Evolutionary conservation across 129 eudicot species (phyloP).

Genomic region (Chrysanthemum lavandulifolium): DNA sequence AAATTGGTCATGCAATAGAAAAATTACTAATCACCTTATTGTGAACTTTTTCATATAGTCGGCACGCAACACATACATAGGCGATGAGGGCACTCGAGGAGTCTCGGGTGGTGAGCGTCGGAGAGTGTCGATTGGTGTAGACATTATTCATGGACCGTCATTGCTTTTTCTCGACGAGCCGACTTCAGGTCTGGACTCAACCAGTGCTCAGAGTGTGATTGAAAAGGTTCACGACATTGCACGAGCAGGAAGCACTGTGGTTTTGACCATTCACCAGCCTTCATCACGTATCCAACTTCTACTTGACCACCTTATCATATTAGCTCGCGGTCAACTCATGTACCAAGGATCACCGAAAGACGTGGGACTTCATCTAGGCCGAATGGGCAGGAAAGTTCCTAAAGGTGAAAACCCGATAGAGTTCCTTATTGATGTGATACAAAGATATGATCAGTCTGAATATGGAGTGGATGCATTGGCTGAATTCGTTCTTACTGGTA

Average conservation of each 20-base stretch:
- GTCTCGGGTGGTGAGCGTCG: conserved; percentile 91
- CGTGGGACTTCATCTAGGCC: conserved; percentile 52
- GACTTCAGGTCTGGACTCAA: conserved; percentile 86
- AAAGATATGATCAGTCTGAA: conserved; percentile 73
- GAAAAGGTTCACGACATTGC: conserved; percentile 79
- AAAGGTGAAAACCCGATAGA: conserved; percentile 71
- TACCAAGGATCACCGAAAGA: conserved; percentile 88
- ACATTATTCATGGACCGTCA: conserved; percentile 86
- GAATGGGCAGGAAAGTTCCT: conserved; percentile 61
- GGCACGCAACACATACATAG: conserved; percentile 68
- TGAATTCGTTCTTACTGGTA: conserved; percentile 71
- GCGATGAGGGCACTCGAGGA: conserved; percentile 80
- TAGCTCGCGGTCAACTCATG: conserved; percentile 86
- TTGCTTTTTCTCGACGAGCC: conserved; percentile 89
- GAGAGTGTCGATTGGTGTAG: conserved; percentile 82
- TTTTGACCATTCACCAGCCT: conserved; percentile 80
- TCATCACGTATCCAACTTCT: conserved; percentile 58
- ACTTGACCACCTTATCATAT: conserved; percentile 65
- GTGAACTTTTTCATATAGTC: conserved; percentile 38
- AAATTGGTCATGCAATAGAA: background rate
- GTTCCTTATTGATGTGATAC: conserved; percentile 74
- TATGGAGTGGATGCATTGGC: conserved; percentile 72
- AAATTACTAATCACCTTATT: background rate
- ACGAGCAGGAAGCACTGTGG: conserved; percentile 67
- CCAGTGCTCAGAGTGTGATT: conserved; percentile 74